These are phyloP conservation scores for Lagerstroemia speciosa DNA, from an alignment of 345 rosid species.

Conservation along the genomic window DNA sequence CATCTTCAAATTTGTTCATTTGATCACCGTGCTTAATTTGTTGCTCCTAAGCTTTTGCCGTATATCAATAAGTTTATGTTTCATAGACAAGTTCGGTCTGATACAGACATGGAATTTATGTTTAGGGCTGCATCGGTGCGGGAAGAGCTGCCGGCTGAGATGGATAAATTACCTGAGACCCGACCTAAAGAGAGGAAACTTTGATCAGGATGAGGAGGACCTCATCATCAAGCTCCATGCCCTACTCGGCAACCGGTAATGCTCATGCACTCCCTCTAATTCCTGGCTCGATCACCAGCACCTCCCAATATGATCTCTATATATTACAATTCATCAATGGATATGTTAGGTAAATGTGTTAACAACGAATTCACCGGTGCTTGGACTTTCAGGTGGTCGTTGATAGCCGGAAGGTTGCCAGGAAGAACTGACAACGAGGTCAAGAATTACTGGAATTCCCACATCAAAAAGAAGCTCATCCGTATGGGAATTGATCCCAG, in stretches of 20 bases:
- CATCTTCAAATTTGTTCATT: too few relatives aligned
- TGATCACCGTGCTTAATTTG: too few relatives aligned
- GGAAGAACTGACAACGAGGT: constrained; percentile 41
- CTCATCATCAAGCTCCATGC: constrained; percentile 37
- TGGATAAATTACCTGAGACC: constrained; percentile 26
- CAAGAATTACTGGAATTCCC: constrained; percentile 27
- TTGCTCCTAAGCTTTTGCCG: too few relatives aligned
- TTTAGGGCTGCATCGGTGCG: constrained; percentile 54
- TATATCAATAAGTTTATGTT: too few relatives aligned
- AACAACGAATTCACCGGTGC: too few relatives aligned
- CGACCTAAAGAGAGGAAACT: constrained; percentile 39
- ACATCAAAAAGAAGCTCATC: constrained; percentile 6
- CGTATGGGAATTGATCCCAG: constrained; percentile 6
- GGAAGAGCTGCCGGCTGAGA: constrained; percentile 32
- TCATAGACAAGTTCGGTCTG: too few relatives aligned
- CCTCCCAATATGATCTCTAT: too few relatives aligned
- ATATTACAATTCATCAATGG: too few relatives aligned
- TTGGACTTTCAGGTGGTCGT: constrained; percentile 24
- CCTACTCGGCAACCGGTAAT: constrained; percentile 32
- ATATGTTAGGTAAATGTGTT: too few relatives aligned
- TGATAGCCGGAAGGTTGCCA: constrained; percentile 41
- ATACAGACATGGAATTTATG: background rate
- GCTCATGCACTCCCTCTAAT: too few relatives aligned
- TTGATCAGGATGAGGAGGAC: constrained; percentile 36
- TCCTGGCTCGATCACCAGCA: too few relatives aligned